Conservation (phyloP, 371 early-diverging fungal species). For the Mortierella sp. region DNA sequence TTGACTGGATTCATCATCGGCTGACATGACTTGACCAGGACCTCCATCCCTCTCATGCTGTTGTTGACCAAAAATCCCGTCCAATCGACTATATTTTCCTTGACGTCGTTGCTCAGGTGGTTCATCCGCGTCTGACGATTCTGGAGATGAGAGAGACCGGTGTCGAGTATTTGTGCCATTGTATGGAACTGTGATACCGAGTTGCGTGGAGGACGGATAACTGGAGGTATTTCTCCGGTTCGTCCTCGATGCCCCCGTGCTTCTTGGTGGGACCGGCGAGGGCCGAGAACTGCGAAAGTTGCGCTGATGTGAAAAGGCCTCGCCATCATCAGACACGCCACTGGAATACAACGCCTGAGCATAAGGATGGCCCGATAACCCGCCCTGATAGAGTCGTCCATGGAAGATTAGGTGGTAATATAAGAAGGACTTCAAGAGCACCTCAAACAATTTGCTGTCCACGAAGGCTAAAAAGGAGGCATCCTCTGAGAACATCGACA, state of each 20-base stretch:
- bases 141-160: constrained; percentile 33
- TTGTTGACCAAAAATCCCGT: constrained; percentile 1
- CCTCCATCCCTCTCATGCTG: constrained; percentile 3
- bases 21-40: constrained; percentile 15
- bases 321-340: constrained; percentile 50
- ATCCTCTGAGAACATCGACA: constrained; percentile 40
- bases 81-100: no score
- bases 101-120: no score
- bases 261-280: constrained; percentile 11
- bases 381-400: constrained; percentile 35
- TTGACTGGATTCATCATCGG: constrained; percentile 38
- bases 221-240: constrained; percentile 15
- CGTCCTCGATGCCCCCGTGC: constrained; percentile 2
- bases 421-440: constrained; percentile 41
- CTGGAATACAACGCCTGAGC: constrained; percentile 35
- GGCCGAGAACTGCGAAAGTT: constrained; percentile 33
- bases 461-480: constrained; percentile 39
- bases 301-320: constrained; percentile 42
- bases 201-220: constrained; percentile 13
- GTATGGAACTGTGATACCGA: constrained; percentile 12
- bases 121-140: constrained; percentile 39
- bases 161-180: constrained; percentile 8
- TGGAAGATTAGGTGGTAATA: constrained; percentile 46
- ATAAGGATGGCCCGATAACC: constrained; percentile 13
- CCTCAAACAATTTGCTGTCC: constrained; percentile 37